A percentile compares a stretch with the other conserved stretches of the same genome.
phyloP scores from a whole-genome alignment of 352 stramenopile species.

The Phytophthora aleatoria region DNA sequence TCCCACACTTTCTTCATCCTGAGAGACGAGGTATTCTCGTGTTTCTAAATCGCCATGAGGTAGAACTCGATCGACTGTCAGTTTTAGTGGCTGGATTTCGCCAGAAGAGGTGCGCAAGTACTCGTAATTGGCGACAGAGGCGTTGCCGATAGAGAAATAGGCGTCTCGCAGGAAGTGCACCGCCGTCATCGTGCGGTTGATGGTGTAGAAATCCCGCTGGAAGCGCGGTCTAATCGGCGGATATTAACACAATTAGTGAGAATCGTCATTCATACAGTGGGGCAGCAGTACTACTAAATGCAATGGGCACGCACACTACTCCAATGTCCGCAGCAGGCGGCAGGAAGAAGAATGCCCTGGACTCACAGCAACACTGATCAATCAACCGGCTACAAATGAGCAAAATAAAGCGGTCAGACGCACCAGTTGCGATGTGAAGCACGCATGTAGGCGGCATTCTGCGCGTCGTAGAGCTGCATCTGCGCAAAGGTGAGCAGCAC shows the following conservation, averaged over 20 bases:
- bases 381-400: background rate
- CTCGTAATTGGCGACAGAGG: conserved; percentile 85
- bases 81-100: conserved; percentile 40
- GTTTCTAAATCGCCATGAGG: conserved; percentile 38
- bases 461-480: conserved; percentile 77
- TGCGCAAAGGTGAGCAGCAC: conserved; percentile 72
- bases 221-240: conserved; percentile 48
- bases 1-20: conserved; percentile 42
- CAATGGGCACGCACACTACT: conserved; percentile 41
- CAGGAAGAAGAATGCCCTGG: conserved; percentile 85
- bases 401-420: background rate
- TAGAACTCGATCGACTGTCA: conserved; percentile 44
- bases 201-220: conserved; percentile 70
- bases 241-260: conserved; percentile 2
- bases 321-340: conserved; percentile 59
- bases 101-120: conserved; percentile 40
- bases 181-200: conserved; percentile 72
- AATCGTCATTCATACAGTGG: background rate
- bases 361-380: background rate
- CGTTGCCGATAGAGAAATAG: conserved; percentile 76
- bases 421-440: conserved; percentile 85
- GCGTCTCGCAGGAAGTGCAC: conserved; percentile 71
- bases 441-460: conserved; percentile 87
- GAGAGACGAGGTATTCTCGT: conserved; percentile 52
- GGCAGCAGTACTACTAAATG: background rate